phyloP scores from a whole-genome alignment of 306 rosid species.

The Cucurbita argyrosperma region DNA sequence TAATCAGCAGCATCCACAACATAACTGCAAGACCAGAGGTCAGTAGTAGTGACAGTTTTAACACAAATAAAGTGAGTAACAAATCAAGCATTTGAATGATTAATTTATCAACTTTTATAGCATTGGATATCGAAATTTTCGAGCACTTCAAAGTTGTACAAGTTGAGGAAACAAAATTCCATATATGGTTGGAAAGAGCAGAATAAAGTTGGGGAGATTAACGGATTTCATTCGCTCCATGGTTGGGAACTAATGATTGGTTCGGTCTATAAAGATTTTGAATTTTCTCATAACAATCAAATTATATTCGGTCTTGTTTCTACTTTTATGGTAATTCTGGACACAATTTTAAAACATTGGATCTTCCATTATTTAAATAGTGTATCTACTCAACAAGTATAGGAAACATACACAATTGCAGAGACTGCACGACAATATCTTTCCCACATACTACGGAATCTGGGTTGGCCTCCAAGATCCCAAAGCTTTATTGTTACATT shows the following conservation, averaged over 20 bases:
- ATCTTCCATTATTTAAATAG: no score
- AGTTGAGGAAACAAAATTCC: neutral
- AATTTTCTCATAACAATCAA: neutral
- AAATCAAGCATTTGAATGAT: neutral
- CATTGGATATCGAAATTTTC: neutral
- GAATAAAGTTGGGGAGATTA: neutral
- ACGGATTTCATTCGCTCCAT: no score
- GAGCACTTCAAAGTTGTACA: neutral
- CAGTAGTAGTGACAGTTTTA: neutral
- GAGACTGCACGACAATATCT: conserved; percentile 67
- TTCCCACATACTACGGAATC: conserved; percentile 72
- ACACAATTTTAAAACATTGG: no score
- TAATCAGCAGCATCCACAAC: conserved; percentile 58
- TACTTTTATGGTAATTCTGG: neutral
- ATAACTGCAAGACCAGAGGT: conserved; percentile 26
- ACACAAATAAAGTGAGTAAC: neutral
- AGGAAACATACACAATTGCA: conserved; percentile 37
- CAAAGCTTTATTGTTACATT: conserved; percentile 52
- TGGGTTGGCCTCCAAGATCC: conserved; percentile 71
- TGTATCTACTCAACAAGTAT: no score
- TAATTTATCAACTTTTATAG: neutral
- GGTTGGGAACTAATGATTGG: no score
- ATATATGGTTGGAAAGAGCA: neutral
- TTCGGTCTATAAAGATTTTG: neutral
- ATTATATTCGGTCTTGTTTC: neutral